phyloP scores from a whole-genome alignment of 768 basidiomycete genomes.

The Psilocybe azurescens region DNA sequence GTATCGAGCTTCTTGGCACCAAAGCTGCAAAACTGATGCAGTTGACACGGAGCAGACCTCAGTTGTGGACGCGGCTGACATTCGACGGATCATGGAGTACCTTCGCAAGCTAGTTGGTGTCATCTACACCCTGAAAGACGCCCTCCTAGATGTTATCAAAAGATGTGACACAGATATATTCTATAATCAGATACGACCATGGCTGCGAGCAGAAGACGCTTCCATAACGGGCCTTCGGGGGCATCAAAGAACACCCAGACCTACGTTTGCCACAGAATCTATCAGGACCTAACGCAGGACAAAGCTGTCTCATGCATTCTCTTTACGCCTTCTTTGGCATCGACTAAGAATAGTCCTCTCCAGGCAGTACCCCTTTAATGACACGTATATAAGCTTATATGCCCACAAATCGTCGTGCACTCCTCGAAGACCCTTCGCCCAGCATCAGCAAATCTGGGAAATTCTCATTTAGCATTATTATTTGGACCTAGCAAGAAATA shows the following conservation, averaged over 20 bases:
- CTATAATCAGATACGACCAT: conserved; percentile 78
- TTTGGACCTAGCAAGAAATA: too few species aligned
- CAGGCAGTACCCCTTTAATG: conserved; percentile 55
- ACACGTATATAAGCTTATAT: conserved; percentile 85
- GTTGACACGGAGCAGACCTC: conserved; percentile 90
- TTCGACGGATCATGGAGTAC: conserved; percentile 69
- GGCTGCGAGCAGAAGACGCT: conserved; percentile 81
- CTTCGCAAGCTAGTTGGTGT: conserved; percentile 66
- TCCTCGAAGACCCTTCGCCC: conserved; percentile 76
- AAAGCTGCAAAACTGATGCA: conserved; percentile 87
- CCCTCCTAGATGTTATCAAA: conserved; percentile 72
- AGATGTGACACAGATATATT: conserved; percentile 80
- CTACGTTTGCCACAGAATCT: conserved; percentile 55
- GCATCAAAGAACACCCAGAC: conserved; percentile 46
- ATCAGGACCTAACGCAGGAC: conserved; percentile 87
- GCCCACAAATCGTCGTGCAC: conserved; percentile 81
- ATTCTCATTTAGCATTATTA: too few species aligned
- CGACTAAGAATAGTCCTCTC: conserved; percentile 48
- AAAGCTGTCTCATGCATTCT: conserved; percentile 79
- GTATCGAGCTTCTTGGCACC: conserved; percentile 90
- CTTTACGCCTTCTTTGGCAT: conserved; percentile 79
- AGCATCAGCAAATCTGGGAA: too few species aligned
- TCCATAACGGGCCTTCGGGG: conserved; percentile 58
- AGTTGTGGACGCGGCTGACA: conserved; percentile 71
- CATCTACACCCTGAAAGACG: conserved; percentile 67